A percentile compares a stretch with the other conserved stretches of the same genome.
Evolutionary conservation across 1,284 basidiomycete species (phyloP).

Genomic region (Ganoderma lucidum): DNA sequence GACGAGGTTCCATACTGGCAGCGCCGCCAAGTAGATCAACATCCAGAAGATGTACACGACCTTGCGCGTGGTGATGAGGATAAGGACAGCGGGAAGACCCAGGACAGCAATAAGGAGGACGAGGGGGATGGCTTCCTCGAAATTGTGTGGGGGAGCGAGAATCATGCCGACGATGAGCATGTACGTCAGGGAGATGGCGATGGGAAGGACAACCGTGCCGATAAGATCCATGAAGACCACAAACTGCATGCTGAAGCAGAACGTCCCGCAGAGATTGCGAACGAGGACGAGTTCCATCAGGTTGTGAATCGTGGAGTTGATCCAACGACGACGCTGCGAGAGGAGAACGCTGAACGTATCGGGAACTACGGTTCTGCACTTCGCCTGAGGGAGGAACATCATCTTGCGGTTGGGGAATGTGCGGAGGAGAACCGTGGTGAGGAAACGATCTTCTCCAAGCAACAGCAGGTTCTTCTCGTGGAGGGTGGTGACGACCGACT

Average conservation of each 20-base stretch:
- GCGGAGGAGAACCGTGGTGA: constrained; percentile 93
- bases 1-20: constrained; percentile 96
- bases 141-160: constrained; percentile 82
- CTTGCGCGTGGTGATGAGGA: constrained; percentile 94
- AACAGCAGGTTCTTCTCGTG: constrained; percentile 98
- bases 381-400: constrained; percentile 98
- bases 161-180: constrained; percentile 87
- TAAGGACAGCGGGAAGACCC: constrained; percentile 92
- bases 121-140: constrained; percentile 95
- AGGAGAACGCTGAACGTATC: constrained; percentile 94
- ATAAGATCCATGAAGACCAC: constrained; percentile 98
- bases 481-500: constrained; percentile 91
- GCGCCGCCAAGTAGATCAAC: constrained; percentile 91
- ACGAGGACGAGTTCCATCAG: constrained; percentile 99
- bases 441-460: constrained; percentile 98
- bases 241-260: constrained; percentile 98
- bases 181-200: constrained; percentile 94
- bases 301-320: constrained; percentile 99
- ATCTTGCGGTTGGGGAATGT: constrained; percentile 99
- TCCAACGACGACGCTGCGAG: constrained; percentile 98
- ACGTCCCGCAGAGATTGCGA: constrained; percentile 94
- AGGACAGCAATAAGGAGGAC: constrained; percentile 91
- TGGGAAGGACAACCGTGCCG: constrained; percentile 94
- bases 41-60: constrained; percentile 98
- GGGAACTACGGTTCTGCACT: constrained; percentile 95